Evolutionary conservation across 176 grass and related monocot species (phyloP), one percentile per base, ranked within the genome.

Genomic region (Bolboschoenus planiculmis): DNA sequence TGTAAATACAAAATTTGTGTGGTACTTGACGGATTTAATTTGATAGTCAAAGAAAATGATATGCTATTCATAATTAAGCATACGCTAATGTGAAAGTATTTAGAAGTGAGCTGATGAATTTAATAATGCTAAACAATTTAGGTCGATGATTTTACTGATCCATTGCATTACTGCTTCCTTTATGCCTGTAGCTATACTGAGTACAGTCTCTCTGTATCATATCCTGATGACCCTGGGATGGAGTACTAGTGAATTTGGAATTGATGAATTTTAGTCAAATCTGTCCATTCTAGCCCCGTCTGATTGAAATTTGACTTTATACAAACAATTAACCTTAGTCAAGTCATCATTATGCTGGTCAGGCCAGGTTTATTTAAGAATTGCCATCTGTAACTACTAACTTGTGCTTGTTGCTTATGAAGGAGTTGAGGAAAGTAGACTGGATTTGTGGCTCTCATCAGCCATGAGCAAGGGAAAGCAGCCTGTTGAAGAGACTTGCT

Each of bases 371-470:
- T 42, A 75, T 10, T 48, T 43, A 6, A 75, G 71, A 16, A 50
- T 75, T 75, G 24, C 43, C 71, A 31, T 75, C 43, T 30, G 1
- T 30, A 39, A 26, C 4, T 50, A 75, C 43, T 75, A 31, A 75
- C 23, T 18, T 1, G 13, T 48, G 11, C 5, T 75, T 75, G 71
- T 87, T 43, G 55, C 53, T 20, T 84, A 57, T 81, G 29, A 85
- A 97, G 95, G 87, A 51, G 33, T 82, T 3, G 83, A 84, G 81
- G 85, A 87, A 76, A 91, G 89, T 81, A 84, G 84, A 91, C 81
- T 97, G 85, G 81, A 90, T 80, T 87, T 79, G 47, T 94, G 92
- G 92, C 84, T 97, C 85, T 92, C 92, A 71, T 86, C 87, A 78
- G 40, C 84, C 11, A 31, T 51, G 29, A 94, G 85, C 83, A 78